Evolutionary conservation across 176 grass and related monocot genomes (phyloP), one percentile per base, ranked within the genome.

Genomic region (Cymbopogon citratus): DNA sequence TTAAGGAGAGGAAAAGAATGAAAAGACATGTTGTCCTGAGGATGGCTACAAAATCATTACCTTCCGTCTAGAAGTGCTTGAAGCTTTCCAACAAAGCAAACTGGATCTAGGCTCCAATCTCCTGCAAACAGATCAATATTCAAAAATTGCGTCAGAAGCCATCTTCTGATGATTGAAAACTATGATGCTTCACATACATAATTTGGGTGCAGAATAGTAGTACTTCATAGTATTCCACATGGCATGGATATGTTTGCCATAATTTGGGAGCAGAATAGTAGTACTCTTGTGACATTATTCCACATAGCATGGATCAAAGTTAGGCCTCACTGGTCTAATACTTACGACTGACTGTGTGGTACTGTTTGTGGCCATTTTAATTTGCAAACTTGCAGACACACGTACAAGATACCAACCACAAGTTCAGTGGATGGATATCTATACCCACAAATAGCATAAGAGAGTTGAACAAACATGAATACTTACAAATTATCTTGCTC

Each of bases 401-500:
- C 10, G 9, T 60, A 60, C 54, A 24, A 59, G n/a, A 59, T 25
- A 60, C n/a, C 7, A 60, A 60, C 9, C 57, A 61, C 57, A 66
- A 78, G 43, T 72, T 18, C 16, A 63, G 8, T 23, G 12, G 33
- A 34, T 54, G 44, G 14, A 33, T 1, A 60, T 60, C 8, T 60
- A 60, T 60, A 25, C 56, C 56, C 12, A 60, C n/a, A 28, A 65
- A n/a, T n/a, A 16, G 41, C 38, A 79, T 56, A 43, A 72, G 16
- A 36, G 12, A 72, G 44, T 12, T 61, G 12, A 66, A 79, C 0
- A 67, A 14, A 25, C 31, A 76, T 24, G 31, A 84, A 80, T 69
- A 94, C 96, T 98, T 86, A 98, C 96, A 98, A 56, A 85, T 98
- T 98, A 85, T 98, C 89, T 46, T 93, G 83, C 69, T 95, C 96